Conservation (phyloP, 73 alveolate genomes). For the Paraurostyla sp. region DNA sequence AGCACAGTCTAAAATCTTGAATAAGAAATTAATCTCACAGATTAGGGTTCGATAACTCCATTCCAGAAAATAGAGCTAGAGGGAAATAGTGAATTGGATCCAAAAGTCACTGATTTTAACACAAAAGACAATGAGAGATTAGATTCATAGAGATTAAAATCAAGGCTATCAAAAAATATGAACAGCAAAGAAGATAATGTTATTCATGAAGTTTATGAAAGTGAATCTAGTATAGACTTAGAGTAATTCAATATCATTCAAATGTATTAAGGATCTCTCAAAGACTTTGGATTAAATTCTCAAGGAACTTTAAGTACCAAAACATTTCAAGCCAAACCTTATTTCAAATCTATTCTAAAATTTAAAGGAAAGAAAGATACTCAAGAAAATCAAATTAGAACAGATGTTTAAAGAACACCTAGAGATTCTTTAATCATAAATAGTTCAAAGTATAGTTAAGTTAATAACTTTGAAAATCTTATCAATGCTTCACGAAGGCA, state of each 20-base stretch:
- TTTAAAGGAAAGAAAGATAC: background rate
- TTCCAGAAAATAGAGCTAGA: no score
- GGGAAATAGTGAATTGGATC: no score
- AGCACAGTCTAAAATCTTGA: no score
- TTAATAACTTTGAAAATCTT: background rate
- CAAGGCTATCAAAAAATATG: no score
- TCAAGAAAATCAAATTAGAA: background rate
- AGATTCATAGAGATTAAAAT: no score
- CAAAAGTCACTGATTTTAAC: no score
- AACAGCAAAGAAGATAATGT: background rate
- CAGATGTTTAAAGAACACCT: background rate
- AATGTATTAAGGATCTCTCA: background rate
- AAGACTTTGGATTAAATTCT: background rate
- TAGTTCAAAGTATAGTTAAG: background rate
- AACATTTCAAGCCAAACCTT: background rate
- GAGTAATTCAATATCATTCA: constrained; percentile 1
- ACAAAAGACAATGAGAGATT: no score
- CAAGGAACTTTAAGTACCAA: background rate
- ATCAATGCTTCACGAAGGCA: background rate
- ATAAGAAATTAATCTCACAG: no score
- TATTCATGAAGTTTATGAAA: constrained; percentile 16
- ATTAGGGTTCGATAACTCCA: no score
- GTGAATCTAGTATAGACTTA: constrained; percentile 16
- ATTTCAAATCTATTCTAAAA: background rate
- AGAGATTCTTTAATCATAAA: background rate